Conservation (phyloP, 1,139 yeast genomes). For the Citeromyces hawaiiensis region DNA sequence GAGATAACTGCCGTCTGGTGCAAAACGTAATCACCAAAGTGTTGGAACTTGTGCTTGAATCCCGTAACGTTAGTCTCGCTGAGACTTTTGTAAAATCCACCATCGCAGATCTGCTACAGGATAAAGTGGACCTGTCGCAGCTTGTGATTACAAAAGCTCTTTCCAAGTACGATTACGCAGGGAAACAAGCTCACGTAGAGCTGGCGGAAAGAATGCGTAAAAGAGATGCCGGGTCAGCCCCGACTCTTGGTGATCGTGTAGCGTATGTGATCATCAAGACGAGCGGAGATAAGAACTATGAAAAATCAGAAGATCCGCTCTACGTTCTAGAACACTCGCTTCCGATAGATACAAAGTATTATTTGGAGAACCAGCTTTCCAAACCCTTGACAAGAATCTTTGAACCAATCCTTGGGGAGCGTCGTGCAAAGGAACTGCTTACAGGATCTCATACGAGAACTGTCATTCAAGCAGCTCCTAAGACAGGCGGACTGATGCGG, state of each 20-base stretch:
- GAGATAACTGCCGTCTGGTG: slow-evolving; percentile 93
- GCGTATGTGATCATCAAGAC: slow-evolving; percentile 88
- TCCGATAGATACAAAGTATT: slow-evolving; percentile 91
- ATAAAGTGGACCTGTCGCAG: slow-evolving; percentile 85
- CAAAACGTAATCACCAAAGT: slow-evolving; percentile 92
- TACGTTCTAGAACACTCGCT: slow-evolving; percentile 84
- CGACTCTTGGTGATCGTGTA: slow-evolving; percentile 94
- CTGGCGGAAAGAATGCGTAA: slow-evolving; percentile 92
- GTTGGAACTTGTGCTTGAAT: slow-evolving; percentile 72
- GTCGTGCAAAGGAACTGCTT: slow-evolving; percentile 63
- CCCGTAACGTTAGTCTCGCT: slow-evolving; percentile 82
- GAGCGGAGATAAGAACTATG: slow-evolving; percentile 77
- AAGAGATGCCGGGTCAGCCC: slow-evolving; percentile 96
- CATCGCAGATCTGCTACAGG: slow-evolving; percentile 82
- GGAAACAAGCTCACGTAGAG: slow-evolving; percentile 95
- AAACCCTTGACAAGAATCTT: slow-evolving; percentile 91
- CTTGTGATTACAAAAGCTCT: slow-evolving; percentile 89
- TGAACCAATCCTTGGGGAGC: slow-evolving; percentile 88
- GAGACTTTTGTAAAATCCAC: slow-evolving; percentile 74
- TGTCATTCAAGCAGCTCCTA: slow-evolving; percentile 51
- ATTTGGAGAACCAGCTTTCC: slow-evolving; percentile 82
- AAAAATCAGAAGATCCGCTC: slow-evolving; percentile 93
- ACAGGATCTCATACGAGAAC: slow-evolving; percentile 78
- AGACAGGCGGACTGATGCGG: slow-evolving; percentile 62
- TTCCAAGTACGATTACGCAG: slow-evolving; percentile 82